phyloP scores from a whole-genome alignment of 169 alveolate genomes.

The Eimeria praecox region DNA sequence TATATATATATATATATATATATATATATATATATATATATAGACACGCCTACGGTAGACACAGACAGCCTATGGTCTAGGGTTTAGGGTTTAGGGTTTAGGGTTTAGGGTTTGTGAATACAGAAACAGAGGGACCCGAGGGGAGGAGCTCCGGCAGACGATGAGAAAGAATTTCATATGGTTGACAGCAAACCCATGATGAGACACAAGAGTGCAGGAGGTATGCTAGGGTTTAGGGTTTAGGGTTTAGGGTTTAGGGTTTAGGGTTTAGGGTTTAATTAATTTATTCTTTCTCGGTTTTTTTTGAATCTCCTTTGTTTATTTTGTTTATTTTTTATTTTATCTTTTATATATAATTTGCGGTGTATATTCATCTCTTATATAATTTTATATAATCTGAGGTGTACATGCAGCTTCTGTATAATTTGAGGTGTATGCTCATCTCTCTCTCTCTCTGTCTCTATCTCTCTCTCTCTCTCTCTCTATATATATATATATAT shows the following conservation, averaged over 20 bases:
- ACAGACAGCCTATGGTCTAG: neutral
- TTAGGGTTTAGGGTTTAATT: neutral
- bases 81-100: constrained; percentile 31
- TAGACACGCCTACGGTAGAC: too few relatives aligned
- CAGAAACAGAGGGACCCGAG: constrained; percentile 77
- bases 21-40: too few relatives aligned
- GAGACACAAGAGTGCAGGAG: constrained; percentile 66
- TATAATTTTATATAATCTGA: too few relatives aligned
- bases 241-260: neutral
- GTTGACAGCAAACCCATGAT: constrained; percentile 73
- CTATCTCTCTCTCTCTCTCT: too few relatives aligned
- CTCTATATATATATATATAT: neutral
- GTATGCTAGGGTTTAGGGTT: too few relatives aligned
- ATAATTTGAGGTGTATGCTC: too few relatives aligned
- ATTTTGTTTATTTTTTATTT: neutral
- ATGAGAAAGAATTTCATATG: constrained; percentile 71
- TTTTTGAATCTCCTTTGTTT: neutral
- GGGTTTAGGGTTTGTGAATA: neutral
- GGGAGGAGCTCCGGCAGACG: constrained; percentile 51
- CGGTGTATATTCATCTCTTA: too few relatives aligned
- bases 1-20: too few relatives aligned
- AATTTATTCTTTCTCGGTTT: neutral
- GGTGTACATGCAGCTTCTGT: too few relatives aligned
- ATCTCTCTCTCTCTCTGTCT: too few relatives aligned
- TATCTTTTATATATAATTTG: neutral